Percentiles rank a stretch among this genome's conserved stretches.
Evolutionary conservation across 768 basidiomycete genomes (phyloP).

Genomic region (Kwoniella dejecticola): DNA sequence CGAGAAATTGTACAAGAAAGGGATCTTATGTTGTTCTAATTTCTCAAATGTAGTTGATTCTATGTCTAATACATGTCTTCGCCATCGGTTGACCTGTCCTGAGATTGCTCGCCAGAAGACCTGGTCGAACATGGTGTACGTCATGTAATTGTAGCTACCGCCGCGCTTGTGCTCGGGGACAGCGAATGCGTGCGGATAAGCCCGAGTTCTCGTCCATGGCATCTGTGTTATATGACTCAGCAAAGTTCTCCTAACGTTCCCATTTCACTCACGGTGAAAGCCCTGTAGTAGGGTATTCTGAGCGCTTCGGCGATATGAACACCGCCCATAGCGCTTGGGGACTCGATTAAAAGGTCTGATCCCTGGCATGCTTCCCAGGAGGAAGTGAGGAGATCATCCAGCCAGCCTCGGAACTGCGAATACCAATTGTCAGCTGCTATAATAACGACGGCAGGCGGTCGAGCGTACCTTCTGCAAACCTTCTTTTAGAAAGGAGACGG

Average conservation of each 20-base stretch:
- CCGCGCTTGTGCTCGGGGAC: constrained; percentile 98
- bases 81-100: constrained; percentile 93
- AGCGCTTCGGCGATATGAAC: constrained; percentile 96
- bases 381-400: constrained; percentile 91
- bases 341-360: constrained; percentile 90
- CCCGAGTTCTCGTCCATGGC: constrained; percentile 95
- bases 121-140: constrained; percentile 85
- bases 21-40: constrained; percentile 96
- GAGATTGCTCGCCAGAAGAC: constrained; percentile 90
- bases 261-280: constrained; percentile 65
- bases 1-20: constrained; percentile 97
- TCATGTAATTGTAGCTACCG: constrained; percentile 98
- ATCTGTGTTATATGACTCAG: constrained; percentile 58
- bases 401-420: constrained; percentile 88
- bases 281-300: constrained; percentile 87
- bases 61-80: constrained; percentile 73
- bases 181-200: constrained; percentile 96
- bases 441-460: neutral
- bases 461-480: constrained; percentile 72
- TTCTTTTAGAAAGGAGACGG: constrained; percentile 91
- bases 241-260: neutral
- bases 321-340: constrained; percentile 95
- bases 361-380: constrained; percentile 96
- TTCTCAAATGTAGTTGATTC: constrained; percentile 84
- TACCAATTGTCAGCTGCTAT: constrained; percentile 1